Evolutionary conservation across 768 basidiomycete species (phyloP).

Genomic region (Rhodocollybia butyracea): DNA sequence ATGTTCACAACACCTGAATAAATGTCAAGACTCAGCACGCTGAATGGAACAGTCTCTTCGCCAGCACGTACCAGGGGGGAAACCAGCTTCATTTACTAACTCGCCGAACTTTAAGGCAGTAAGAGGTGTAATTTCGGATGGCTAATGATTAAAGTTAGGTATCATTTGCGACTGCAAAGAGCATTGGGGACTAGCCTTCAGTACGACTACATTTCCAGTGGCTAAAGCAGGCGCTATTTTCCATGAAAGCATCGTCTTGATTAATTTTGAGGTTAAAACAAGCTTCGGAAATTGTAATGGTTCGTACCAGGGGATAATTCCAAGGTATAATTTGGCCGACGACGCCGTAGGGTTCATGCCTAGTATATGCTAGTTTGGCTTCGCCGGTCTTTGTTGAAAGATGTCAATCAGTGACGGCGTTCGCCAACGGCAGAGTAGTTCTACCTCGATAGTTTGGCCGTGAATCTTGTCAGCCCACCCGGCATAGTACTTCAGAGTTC

Average conservation of each 20-base stretch:
- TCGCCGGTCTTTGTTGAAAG: slow-evolving; percentile 28
- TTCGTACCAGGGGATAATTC: slow-evolving; percentile 36
- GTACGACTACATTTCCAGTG: slow-evolving; percentile 55
- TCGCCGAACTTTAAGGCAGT: slow-evolving; percentile 44
- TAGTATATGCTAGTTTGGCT: slow-evolving; percentile 50
- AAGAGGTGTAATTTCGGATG: slow-evolving; percentile 63
- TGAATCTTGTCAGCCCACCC: slow-evolving; percentile 76
- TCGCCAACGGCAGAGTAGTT: background rate
- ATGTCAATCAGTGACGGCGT: background rate
- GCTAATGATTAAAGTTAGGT: slow-evolving; percentile 25
- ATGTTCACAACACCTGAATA: slow-evolving; percentile 2
- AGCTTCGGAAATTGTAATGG: slow-evolving; percentile 8
- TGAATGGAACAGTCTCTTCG: slow-evolving; percentile 54
- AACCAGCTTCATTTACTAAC: slow-evolving; percentile 53
- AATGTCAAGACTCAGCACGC: slow-evolving; percentile 28
- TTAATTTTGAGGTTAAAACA: slow-evolving; percentile 21
- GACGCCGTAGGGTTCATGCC: slow-evolving; percentile 61
- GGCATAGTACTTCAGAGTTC: slow-evolving; percentile 60
- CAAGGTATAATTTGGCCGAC: slow-evolving; percentile 58
- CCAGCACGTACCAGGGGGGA: slow-evolving; percentile 64
- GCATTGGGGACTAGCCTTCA: slow-evolving; percentile 26
- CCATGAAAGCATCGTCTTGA: slow-evolving; percentile 50
- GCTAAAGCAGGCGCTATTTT: slow-evolving; percentile 66
- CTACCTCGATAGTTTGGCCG: slow-evolving; percentile 53
- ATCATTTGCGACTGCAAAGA: background rate